Percentiles rank a stretch among this genome's conserved stretches.
Evolutionary conservation across 1,284 basidiomycete species (phyloP).

Genomic region (Xerocomus minutiporus): DNA sequence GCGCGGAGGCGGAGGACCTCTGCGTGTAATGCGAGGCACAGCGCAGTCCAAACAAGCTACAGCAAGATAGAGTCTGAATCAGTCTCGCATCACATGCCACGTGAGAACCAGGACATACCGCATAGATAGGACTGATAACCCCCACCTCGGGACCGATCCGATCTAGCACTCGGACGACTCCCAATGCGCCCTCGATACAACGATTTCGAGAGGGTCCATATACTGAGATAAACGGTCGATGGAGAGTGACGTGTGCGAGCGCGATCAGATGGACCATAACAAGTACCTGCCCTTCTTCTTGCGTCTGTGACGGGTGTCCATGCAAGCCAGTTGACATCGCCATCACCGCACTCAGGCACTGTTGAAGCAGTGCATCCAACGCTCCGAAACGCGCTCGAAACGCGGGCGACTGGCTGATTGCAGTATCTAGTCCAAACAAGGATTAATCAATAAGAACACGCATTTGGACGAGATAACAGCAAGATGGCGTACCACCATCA

Average conservation of each 20-base stretch:
- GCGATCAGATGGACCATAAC: constrained; percentile 24
- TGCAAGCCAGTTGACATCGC: constrained; percentile 2
- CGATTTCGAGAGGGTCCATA: constrained; percentile 26
- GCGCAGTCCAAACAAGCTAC: constrained; percentile 25
- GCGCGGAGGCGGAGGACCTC: constrained; percentile 19
- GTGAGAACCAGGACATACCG: constrained; percentile 7
- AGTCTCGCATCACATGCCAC: neutral
- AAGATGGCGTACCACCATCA: constrained; percentile 21
- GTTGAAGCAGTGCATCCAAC: constrained; percentile 34
- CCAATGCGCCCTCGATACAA: constrained; percentile 26
- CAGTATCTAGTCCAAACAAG: constrained; percentile 21
- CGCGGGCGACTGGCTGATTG: constrained; percentile 15
- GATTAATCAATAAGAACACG: neutral
- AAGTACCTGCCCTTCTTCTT: constrained; percentile 13
- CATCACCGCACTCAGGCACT: constrained; percentile 25
- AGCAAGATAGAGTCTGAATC: neutral
- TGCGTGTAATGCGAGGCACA: constrained; percentile 22
- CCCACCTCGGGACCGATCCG: constrained; percentile 4
- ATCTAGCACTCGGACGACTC: constrained; percentile 16
- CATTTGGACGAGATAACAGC: neutral
- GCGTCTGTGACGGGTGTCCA: constrained; percentile 17
- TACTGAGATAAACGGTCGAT: constrained; percentile 29
- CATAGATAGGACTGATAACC: constrained; percentile 15
- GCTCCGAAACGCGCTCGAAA: constrained; percentile 29
- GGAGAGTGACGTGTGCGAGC: constrained; percentile 37